Percentiles rank a stretch among this genome's conserved stretches.
These are phyloP conservation scores for Mycena belliarum DNA, from an alignment of 768 basidiomycete genomes.

Conservation along the genomic window DNA sequence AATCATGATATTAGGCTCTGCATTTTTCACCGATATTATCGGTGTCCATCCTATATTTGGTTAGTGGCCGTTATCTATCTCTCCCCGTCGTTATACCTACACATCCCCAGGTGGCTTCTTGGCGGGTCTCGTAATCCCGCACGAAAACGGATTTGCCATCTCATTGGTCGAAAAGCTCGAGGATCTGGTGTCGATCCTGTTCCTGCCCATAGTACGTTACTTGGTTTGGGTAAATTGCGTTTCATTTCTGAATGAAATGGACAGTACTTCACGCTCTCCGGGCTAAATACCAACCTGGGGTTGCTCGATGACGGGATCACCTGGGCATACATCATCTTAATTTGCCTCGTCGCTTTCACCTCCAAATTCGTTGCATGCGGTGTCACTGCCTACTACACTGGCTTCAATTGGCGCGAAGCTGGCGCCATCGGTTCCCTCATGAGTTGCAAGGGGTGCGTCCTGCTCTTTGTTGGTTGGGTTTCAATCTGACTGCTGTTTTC, in stretches of 20 bases:
- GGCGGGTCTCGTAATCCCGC: constrained; percentile 80
- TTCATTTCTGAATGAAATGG: neutral
- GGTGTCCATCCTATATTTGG: constrained; percentile 74
- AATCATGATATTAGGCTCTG: constrained; percentile 70
- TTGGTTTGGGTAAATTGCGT: neutral
- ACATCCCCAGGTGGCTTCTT: constrained; percentile 67
- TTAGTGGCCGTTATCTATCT: constrained; percentile 24
- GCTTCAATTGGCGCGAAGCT: constrained; percentile 76
- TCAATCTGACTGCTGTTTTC: neutral
- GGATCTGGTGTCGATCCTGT: constrained; percentile 77
- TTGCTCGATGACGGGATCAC: constrained; percentile 71
- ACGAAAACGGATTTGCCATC: constrained; percentile 80
- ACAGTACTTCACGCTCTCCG: constrained; percentile 80
- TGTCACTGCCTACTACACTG: constrained; percentile 53
- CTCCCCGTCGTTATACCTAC: neutral
- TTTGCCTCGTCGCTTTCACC: constrained; percentile 72
- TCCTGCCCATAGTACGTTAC: constrained; percentile 70
- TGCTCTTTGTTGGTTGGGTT: neutral
- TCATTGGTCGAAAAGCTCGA: constrained; percentile 83
- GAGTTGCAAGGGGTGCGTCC: constrained; percentile 81
- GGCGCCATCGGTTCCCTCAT: constrained; percentile 85
- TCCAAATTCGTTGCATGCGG: constrained; percentile 81
- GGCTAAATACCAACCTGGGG: constrained; percentile 79
- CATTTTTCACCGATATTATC: constrained; percentile 87
- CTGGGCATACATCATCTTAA: constrained; percentile 81